Base-by-base conservation (phyloP, 2,329 filamentous ascomycete species). In the Thelonectria rubi region DNA sequence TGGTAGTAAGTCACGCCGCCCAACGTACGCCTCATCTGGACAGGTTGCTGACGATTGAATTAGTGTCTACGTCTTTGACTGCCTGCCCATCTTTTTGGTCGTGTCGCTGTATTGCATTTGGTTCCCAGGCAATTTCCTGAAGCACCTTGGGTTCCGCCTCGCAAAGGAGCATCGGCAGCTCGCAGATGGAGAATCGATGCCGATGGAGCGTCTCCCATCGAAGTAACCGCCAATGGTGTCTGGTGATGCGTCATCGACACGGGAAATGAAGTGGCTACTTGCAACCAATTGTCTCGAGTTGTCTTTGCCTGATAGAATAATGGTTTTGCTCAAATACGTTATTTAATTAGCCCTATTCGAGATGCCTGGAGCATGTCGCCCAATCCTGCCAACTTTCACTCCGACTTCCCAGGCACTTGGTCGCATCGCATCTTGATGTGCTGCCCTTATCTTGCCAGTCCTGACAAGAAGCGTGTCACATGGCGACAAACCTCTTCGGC, bases 21-120 rank as follows among this genome's bases (percentile, higher is more conserved):
- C 0, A 7, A 0, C 0, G 14, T 17, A 4, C 4, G 3, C 1
- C 0, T 4, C 1, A 1, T 47, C 3, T 4, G 14, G n/a, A 37
- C 2, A 14, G 8, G 15, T 24, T 14, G 5, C 51, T 60, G 39
- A 60, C 20, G 5, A 11, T 34, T 5, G 32, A 20, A 11, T 10
- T 6, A 69, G 67, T 1, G 18, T 63, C 0, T 69, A 69, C 14
- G 63, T 63, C 0, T 69, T 69, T 11, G 67, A 69, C 11, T 63
- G 60, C 2, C 39, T 69, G 0, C 67, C 67, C 0, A 66, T 69
- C 17, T 34, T 69, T 8, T 55, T 66, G 1, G 67, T 68, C 1
- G 65, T 63, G 1, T 54, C 68, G 1, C 52, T 69, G 2, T 69
- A 66, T n/a, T 65, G 66, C 17, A 15, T 65, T 7, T 69, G 63